Base-by-base conservation (phyloP, 179 eudicot species). In the Silene noctiflora region DNA sequence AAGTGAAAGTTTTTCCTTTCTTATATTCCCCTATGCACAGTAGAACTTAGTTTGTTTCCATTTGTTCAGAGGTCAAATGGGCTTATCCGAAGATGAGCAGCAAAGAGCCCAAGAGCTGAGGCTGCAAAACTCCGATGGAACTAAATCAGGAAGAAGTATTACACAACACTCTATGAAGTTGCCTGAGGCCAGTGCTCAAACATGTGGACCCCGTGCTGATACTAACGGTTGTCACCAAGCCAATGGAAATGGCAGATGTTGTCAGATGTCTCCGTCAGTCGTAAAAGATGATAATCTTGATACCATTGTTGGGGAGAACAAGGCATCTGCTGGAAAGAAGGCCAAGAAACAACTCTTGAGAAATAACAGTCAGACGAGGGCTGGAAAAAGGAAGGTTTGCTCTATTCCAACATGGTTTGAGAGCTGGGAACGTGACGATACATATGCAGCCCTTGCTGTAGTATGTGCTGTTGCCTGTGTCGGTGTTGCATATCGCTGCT, bases 341-440 rank as follows among this genome's bases (percentile, higher is more conserved):
- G 84, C 51, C 69, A 84, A 70, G 64, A 91, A 79, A 73, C 86
- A 76, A 53, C 46, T 84, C 29, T 79, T 86, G 10, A 78, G 80
- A 59, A 86, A 75, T 59, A 87, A 83, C 70, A 87, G 86, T 78
- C 76, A 82, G 73, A 87, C 81, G 68, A 86, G 83, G 42, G 74
- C 29, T 55, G 78, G 82, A 0, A 75, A 84, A 65, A 86, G 88
- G 10, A 93, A 84, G 86, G 90, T 84, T 22, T 90, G 90, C 70
- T 78, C 89, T 6, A 87, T 86, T 90, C 97, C 98, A 27, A 87
- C 92, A 16, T 93, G 97, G 99, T 83, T 84, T 24, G 98, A 93
- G 85, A 86, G 83, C 83, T 89, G 98, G 97, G 99, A 93, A 78
- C 88, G 88, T 60, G 98, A 95, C 80, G 99, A 95, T 82, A 85